Conservation (phyloP, 2,329 filamentous ascomycete genomes). For the Aspergillus novoparasiticus region DNA sequence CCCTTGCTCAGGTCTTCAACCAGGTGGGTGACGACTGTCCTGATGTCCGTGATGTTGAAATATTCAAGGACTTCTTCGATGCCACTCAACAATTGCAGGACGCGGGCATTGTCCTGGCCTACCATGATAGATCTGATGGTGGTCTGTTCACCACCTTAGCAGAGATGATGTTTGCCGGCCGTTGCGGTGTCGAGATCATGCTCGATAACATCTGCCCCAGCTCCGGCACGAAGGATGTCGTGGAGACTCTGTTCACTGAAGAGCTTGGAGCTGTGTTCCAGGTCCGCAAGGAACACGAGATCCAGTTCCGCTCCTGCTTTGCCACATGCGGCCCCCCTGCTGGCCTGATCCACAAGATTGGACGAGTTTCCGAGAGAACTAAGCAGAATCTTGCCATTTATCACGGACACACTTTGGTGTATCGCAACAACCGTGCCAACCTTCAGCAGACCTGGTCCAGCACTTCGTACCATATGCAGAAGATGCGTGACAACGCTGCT, state of each 20-base stretch:
- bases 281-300: conserved; percentile 80
- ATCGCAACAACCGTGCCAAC: conserved; percentile 68
- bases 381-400: conserved; percentile 79
- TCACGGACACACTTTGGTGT: conserved; percentile 68
- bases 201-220: conserved; percentile 68
- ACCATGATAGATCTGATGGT: conserved; percentile 93
- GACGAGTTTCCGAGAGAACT: conserved; percentile 65
- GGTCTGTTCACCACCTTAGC: conserved; percentile 86
- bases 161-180: conserved; percentile 98
- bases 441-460: conserved; percentile 87
- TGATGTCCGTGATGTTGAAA: conserved; percentile 78
- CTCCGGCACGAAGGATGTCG: conserved; percentile 63
- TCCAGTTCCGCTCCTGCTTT: conserved; percentile 84
- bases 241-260: conserved; percentile 89
- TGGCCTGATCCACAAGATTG: conserved; percentile 82
- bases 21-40: conserved; percentile 83
- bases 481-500: conserved; percentile 80
- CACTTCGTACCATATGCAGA: conserved; percentile 91
- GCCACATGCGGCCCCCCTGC: conserved; percentile 83
- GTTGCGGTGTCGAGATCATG: conserved; percentile 83
- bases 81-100: conserved; percentile 72
- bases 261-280: conserved; percentile 97
- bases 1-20: conserved; percentile 84
- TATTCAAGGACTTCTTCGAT: conserved; percentile 89
- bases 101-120: conserved; percentile 77